Conservation (phyloP, 1,139 yeast genomes). For the Yamadazyma buinensis region DNA sequence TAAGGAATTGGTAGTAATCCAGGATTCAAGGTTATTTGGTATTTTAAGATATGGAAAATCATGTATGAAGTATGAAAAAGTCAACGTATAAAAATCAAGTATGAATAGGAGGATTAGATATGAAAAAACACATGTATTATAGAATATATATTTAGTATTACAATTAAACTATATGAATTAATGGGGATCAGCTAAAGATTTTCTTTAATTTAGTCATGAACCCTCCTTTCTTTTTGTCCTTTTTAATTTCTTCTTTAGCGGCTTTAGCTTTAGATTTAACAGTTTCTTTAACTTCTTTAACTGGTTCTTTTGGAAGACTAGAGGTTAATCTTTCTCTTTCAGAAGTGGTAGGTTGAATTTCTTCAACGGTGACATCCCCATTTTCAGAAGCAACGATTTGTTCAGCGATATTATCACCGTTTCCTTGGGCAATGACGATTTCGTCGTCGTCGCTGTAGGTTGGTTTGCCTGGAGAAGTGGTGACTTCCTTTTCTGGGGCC, state of each 20-base stretch:
- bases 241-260: constrained; percentile 13
- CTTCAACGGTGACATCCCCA: constrained; percentile 39
- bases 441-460: constrained; percentile 26
- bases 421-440: constrained; percentile 40
- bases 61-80: too few species aligned
- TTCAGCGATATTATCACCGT: constrained; percentile 25
- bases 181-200: constrained; percentile 29
- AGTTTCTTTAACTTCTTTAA: constrained; percentile 16
- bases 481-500: constrained; percentile 27
- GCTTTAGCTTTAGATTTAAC: constrained; percentile 5
- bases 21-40: too few species aligned
- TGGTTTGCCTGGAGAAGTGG: constrained; percentile 8
- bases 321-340: constrained; percentile 32
- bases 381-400: constrained; percentile 38
- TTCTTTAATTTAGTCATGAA: constrained; percentile 46
- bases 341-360: constrained; percentile 40
- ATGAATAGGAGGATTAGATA: too few species aligned
- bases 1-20: too few species aligned
- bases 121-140: constrained; percentile 5
- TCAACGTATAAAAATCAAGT: too few species aligned
- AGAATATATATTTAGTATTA: constrained; percentile 7
- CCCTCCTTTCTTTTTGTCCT: constrained; percentile 41
- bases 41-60: too few species aligned
- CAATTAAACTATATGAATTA: constrained; percentile 3
- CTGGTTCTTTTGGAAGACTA: constrained; percentile 17